phyloP scores from a whole-genome alignment of 1,139 yeast species.

The Debaryomycetaceae sp. region DNA sequence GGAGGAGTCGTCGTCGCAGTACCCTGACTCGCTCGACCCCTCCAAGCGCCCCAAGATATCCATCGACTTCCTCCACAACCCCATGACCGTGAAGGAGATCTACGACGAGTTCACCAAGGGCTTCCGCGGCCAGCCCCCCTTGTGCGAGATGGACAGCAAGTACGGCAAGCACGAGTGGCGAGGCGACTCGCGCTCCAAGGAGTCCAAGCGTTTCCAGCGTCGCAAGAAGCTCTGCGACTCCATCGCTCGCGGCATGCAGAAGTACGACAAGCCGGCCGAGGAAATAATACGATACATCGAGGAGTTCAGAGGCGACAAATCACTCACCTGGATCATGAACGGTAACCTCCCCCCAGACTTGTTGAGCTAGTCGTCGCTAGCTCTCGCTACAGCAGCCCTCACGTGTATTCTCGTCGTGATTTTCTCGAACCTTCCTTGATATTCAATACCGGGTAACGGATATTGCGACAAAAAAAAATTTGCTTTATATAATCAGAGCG shows the following conservation, averaged over 20 bases:
- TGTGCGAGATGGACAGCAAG: constrained; percentile 41
- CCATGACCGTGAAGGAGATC: constrained; percentile 44
- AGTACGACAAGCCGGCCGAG: constrained; percentile 41
- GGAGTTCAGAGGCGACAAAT: constrained; percentile 41
- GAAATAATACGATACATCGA: constrained; percentile 43
- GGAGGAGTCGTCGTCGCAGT: constrained; percentile 5
- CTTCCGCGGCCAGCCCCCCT: constrained; percentile 44
- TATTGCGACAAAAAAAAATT: constrained; percentile 5
- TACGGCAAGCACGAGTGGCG: constrained; percentile 48
- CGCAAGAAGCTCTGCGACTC: constrained; percentile 46
- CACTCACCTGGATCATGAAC: constrained; percentile 50
- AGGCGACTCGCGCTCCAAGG: constrained; percentile 48
- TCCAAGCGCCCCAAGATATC: constrained; percentile 34
- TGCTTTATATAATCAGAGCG: constrained; percentile 7
- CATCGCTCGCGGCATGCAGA: constrained; percentile 38
- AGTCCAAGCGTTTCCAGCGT: constrained; percentile 44
- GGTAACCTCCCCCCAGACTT: constrained; percentile 44
- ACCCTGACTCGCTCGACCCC: constrained; percentile 6
- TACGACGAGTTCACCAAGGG: constrained; percentile 48
- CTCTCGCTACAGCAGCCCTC: not conserved
- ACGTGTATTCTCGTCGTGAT: not conserved
- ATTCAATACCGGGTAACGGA: constrained; percentile 22
- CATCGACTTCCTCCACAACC: constrained; percentile 43
- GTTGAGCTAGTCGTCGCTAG: constrained; percentile 2
- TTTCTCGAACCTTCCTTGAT: constrained; percentile 16